A percentile compares a stretch with the other conserved stretches of the same genome.
Conservation (phyloP, 805 yeast species). For the Saccharomyces mikatae region DNA sequence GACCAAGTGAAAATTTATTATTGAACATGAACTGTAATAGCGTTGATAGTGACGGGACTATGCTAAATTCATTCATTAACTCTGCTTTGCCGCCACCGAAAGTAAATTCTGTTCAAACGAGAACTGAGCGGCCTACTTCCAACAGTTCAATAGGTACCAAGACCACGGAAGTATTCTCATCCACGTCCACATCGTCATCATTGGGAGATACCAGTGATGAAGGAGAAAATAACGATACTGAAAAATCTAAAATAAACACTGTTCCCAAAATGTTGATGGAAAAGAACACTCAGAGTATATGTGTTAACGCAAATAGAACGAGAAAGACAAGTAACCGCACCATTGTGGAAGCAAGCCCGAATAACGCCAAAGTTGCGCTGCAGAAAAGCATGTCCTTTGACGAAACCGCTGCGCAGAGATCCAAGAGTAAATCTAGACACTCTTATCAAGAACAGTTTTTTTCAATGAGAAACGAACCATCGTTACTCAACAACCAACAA, state of each 20-base stretch:
- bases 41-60: neutral
- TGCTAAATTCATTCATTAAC: neutral
- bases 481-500: neutral
- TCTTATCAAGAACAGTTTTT: neutral
- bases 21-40: conserved; percentile 9
- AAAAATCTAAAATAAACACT: neutral
- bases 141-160: conserved; percentile 27
- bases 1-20: conserved; percentile 29
- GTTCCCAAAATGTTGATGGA: neutral
- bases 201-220: conserved; percentile 21
- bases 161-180: conserved; percentile 24
- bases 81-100: conserved; percentile 20
- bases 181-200: conserved; percentile 24
- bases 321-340: conserved; percentile 2
- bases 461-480: neutral
- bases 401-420: conserved; percentile 2
- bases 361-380: neutral
- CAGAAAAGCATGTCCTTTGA: conserved; percentile 3
- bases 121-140: conserved; percentile 25
- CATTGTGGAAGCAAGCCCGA: neutral
- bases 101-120: conserved; percentile 11
- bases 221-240: conserved; percentile 2
- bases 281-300: neutral
- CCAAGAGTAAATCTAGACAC: neutral
- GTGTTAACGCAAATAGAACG: neutral